Base-by-base conservation (phyloP, 495 filamentous ascomycete species). In the Penicillium cosmopolitanum region DNA sequence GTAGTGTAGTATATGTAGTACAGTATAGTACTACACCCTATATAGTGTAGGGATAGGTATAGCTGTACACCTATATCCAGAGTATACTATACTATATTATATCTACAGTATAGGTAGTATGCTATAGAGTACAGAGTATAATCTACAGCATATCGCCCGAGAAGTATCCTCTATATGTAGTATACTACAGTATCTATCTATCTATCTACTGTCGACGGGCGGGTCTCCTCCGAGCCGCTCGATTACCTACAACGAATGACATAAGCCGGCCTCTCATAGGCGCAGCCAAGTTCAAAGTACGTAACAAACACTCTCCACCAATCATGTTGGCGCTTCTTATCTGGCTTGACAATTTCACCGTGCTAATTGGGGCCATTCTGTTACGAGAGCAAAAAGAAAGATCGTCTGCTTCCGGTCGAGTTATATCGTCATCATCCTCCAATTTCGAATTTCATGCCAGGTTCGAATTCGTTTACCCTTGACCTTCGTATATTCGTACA, bases 301-400 rank as follows among this genome's bases (percentile, higher is more conserved):
- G 68, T 71, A 71, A 71, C 68, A 53, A 43, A 7, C n/a, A 23
- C 9, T 40, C n/a, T 3, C 31, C 10, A 23, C 68, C 66, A 71
- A 68, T 69, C 63, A 68, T 43, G 1, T n/a, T 1, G 1, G 4
- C 1, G 5, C n/a, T 1, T 16, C 63, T 71, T 71, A 71, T 71
- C 68, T 47, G 51, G 40, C 16, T 43, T 71, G 68, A 71, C 68
- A 71, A 71, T 69, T 68, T 44, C 38, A 34, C 54, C 40, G 38
- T 46, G 48, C 58, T 67, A 67, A 65, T 67, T 59, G 48, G 53
- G 31, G 31, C 34, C 25, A 53, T 59, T 62, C 55, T 63, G 53
- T 70, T 70, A 70, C 68, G 68, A 70, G 62, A 70, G 55, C 21
- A 57, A 70, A 68, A 62, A 57, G 60, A 21, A 44, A 28, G 67